phyloP scores from a whole-genome alignment of 371 early-diverging fungal genomes.

The Paraphysoderma sedebokerense region DNA sequence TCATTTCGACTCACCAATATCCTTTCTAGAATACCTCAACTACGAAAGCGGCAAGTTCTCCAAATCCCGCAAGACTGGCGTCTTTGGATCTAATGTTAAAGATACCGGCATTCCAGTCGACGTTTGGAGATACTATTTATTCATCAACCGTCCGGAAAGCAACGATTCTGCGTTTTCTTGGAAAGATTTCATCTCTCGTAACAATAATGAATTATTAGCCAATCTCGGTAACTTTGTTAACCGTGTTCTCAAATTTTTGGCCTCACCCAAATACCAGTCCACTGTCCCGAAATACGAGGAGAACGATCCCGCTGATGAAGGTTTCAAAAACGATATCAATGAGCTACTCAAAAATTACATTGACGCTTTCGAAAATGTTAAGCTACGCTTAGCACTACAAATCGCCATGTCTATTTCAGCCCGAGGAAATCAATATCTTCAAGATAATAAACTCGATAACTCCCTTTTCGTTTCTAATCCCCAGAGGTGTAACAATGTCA shows the following conservation, averaged over 20 bases:
- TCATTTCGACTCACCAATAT: slow-evolving; percentile 1
- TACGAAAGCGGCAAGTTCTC: slow-evolving; percentile 98
- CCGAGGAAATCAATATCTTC: slow-evolving; percentile 90
- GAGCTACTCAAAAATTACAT: slow-evolving; percentile 55
- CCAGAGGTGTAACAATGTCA: slow-evolving; percentile 69
- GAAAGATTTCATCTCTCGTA: slow-evolving; percentile 82
- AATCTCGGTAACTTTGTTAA: slow-evolving; percentile 99
- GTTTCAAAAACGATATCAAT: slow-evolving; percentile 69
- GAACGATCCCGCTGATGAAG: slow-evolving; percentile 26
- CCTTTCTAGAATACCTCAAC: slow-evolving; percentile 81
- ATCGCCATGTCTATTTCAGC: slow-evolving; percentile 86
- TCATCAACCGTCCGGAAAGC: slow-evolving; percentile 94
- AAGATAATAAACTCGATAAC: slow-evolving; percentile 80
- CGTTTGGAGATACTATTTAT: slow-evolving; percentile 98
- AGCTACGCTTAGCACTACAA: slow-evolving; percentile 68
- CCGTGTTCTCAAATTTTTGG: slow-evolving; percentile 88
- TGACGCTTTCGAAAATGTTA: slow-evolving; percentile 62
- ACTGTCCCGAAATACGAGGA: slow-evolving; percentile 45
- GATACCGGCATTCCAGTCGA: slow-evolving; percentile 83
- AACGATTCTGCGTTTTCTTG: slow-evolving; percentile 92
- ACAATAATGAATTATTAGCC: slow-evolving; percentile 91
- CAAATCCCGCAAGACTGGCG: slow-evolving; percentile 94
- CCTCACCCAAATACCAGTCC: slow-evolving; percentile 59
- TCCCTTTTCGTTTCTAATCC: slow-evolving; percentile 55
- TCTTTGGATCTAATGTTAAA: slow-evolving; percentile 94